Evolutionary conservation across 2,329 filamentous ascomycete species (phyloP), one percentile per base, ranked within the genome.

Genomic region (Hypoxylon sp.): DNA sequence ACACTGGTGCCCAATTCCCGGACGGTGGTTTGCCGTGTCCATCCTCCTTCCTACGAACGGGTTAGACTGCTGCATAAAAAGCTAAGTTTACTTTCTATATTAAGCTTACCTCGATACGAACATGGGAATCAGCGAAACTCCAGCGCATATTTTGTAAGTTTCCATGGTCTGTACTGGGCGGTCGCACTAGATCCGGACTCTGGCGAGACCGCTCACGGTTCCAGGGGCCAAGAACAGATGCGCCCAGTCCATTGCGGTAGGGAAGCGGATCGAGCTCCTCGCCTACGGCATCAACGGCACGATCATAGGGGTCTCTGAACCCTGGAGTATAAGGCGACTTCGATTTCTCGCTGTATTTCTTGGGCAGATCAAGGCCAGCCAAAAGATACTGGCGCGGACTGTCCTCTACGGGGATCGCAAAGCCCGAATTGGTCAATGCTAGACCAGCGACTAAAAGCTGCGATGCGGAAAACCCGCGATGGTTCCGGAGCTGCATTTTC

Each of bases 11-110:
- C 84, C 2, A 92, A 82, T 78, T 91, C 89, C 32, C 88, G 85
- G 14, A 89, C 80, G 3, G 90, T 92, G 0, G 91, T 93, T 78
- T 93, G 90, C 23, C 91, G 85, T 0, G 91, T 92, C 91, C 91
- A 94, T 58, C 91, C 91, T 51, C 90, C 90, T 78, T 93, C 90
- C 84, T 93, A 60, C 43, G 23, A 23, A 52, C 32, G n/a, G 28
- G 48, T 66, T 14, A 69, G 63, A 34, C n/a, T 5, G 23, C 38
- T 51, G 36, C 11, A 5, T 46, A 41, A 60, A 45, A 9, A 57
- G 19, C 17, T 43, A 25, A 30, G 5, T 21, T n/a, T 30, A 6
- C 25, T 43, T 45, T 5, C 50, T 13, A 14, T 23, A 48, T 65
- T n/a, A n/a, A n/a, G n/a, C 81, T 72, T 72, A 88, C 87, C 82